phyloP scores from a whole-genome alignment of 2,329 filamentous ascomycete species.

The Arthrobotrys megalospora region DNA sequence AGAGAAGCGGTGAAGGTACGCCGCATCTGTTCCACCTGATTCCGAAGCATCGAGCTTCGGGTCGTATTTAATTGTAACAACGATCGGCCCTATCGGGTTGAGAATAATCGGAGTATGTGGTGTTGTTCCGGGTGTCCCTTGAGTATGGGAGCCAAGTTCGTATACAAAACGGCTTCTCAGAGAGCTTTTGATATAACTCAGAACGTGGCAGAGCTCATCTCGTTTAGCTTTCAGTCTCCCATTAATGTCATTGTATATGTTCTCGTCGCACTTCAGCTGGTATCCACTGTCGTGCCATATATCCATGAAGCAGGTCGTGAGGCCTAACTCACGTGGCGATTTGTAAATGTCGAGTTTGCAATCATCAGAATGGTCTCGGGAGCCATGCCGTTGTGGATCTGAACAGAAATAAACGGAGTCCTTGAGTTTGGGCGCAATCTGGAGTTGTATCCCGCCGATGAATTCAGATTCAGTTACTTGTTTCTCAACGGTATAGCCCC shows the following conservation, averaged over 20 bases:
- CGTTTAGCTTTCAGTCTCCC: neutral
- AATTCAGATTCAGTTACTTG: slow-evolving; percentile 5
- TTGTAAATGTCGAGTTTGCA: neutral
- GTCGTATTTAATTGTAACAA: neutral
- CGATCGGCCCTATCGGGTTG: neutral
- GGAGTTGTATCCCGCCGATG: slow-evolving; percentile 17
- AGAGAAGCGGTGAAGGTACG: neutral
- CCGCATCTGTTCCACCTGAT: neutral
- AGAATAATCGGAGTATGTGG: neutral
- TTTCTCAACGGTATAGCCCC: slow-evolving; percentile 7
- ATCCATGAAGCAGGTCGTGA: neutral
- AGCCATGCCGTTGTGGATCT: neutral
- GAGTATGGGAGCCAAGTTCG: neutral
- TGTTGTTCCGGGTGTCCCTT: neutral
- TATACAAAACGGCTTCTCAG: neutral
- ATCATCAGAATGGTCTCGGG: too few species aligned
- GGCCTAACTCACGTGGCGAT: neutral
- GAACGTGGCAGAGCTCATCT: neutral
- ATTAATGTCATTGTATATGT: neutral
- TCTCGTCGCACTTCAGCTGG: neutral
- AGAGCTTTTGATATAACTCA: neutral
- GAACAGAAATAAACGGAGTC: neutral
- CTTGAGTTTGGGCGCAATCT: slow-evolving; percentile 14
- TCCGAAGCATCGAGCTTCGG: neutral
- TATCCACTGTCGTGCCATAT: neutral